Conservation (phyloP, 495 filamentous ascomycete genomes). For the Penicillium fimorum region DNA sequence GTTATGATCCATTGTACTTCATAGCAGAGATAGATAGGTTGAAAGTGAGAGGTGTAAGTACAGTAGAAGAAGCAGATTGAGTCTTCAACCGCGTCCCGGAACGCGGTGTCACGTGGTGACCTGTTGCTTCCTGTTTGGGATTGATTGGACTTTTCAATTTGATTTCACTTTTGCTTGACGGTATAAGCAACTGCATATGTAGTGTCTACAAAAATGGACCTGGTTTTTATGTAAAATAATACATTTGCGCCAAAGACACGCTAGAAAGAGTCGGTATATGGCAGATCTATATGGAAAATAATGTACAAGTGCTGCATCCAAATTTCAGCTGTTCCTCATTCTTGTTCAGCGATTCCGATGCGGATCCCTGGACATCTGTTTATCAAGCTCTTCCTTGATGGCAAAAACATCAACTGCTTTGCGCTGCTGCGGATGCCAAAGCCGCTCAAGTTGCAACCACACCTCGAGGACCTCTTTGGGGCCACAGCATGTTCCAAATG, state of each 20-base stretch:
- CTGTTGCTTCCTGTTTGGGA: conserved; percentile 7
- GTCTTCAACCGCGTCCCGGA: conserved; percentile 1
- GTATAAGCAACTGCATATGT: background rate
- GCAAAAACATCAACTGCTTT: conserved; percentile 37
- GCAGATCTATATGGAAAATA: conserved; percentile 29
- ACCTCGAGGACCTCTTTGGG: conserved; percentile 39
- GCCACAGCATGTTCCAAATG: conserved; percentile 42
- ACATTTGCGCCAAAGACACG: conserved; percentile 12
- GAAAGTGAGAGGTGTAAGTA: background rate
- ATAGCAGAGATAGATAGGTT: background rate
- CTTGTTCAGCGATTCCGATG: conserved; percentile 13
- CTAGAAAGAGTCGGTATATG: conserved; percentile 29
- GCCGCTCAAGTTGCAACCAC: conserved; percentile 42
- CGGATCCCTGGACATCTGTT: conserved; percentile 29
- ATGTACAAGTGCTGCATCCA: conserved; percentile 33
- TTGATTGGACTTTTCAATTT: background rate
- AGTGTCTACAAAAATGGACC: background rate
- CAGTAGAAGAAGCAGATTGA: background rate
- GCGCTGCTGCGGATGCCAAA: conserved; percentile 44
- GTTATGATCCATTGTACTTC: background rate
- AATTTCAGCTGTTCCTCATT: conserved; percentile 2
- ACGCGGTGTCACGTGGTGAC: conserved; percentile 19
- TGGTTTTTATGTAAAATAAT: conserved; percentile 3
- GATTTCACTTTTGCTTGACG: background rate
- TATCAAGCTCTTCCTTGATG: conserved; percentile 42